phyloP scores from a whole-genome alignment of 345 rosid species.

The Firmiana major region DNA sequence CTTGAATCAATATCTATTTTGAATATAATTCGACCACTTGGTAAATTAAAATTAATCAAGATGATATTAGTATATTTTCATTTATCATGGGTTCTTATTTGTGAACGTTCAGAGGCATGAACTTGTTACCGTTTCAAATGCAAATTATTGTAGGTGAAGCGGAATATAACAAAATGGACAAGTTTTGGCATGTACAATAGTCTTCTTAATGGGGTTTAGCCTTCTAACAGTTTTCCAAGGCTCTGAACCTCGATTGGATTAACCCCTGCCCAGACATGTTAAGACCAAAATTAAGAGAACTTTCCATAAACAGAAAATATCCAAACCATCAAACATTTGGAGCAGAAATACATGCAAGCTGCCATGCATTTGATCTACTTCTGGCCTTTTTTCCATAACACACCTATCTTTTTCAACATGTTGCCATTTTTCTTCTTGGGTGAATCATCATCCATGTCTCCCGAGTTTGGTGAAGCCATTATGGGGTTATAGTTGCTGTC shows the following conservation, averaged over 20 bases:
- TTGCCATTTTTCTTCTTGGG: constrained; percentile 88
- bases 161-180: background rate
- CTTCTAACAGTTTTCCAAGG: background rate
- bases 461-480: constrained; percentile 60
- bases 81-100: too few relatives aligned
- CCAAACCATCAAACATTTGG: background rate
- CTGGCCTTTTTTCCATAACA: constrained; percentile 84
- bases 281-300: background rate
- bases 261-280: background rate
- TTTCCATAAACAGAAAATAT: background rate
- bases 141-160: background rate
- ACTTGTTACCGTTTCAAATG: background rate
- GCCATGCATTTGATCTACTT: constrained; percentile 27
- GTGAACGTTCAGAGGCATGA: too few relatives aligned
- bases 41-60: too few relatives aligned
- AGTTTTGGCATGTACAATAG: background rate
- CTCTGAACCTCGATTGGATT: background rate
- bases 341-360: background rate
- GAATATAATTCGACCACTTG: too few relatives aligned
- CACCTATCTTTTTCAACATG: constrained; percentile 90
- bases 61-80: too few relatives aligned
- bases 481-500: constrained; percentile 42
- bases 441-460: constrained; percentile 79
- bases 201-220: background rate
- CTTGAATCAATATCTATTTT: too few relatives aligned